phyloP scores from a whole-genome alignment of 306 rosid species.

The Inga oerstediana region DNA sequence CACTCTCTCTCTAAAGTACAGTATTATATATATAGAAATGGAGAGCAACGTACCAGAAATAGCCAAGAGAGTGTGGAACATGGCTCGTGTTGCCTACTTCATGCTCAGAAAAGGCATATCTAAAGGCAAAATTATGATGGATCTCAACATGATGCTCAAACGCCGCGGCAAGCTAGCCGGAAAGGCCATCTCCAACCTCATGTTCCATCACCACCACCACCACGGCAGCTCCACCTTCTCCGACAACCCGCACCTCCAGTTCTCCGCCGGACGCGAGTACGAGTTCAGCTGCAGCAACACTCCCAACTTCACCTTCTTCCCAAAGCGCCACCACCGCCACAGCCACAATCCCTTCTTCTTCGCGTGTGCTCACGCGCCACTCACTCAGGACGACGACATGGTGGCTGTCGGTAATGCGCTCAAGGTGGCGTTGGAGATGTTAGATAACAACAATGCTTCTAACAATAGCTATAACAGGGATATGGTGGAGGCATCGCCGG shows the following conservation, averaged over 20 bases:
- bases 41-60: constrained; percentile 47
- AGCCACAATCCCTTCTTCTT: constrained; percentile 62
- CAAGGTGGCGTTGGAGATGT: constrained; percentile 53
- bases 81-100: constrained; percentile 65
- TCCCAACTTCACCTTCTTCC: constrained; percentile 48
- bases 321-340: constrained; percentile 31
- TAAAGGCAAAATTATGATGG: constrained; percentile 65
- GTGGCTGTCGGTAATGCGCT: constrained; percentile 43
- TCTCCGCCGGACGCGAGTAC: constrained; percentile 58
- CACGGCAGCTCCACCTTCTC: constrained; percentile 14
- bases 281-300: constrained; percentile 97
- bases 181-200: constrained; percentile 74
- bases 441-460: constrained; percentile 28
- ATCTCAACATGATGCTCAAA: constrained; percentile 73
- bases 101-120: constrained; percentile 73
- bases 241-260: neutral
- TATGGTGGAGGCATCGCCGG: constrained; percentile 54
- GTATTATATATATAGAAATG: constrained; percentile 35
- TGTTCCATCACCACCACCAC: constrained; percentile 60
- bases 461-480: neutral
- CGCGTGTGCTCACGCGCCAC: constrained; percentile 54
- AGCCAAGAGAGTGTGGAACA: constrained; percentile 65
- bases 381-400: constrained; percentile 60
- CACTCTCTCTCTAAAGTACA: constrained; percentile 25
- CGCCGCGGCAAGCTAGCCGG: constrained; percentile 90